A percentile compares a stretch with the other conserved stretches of the same genome.
These are phyloP conservation scores for Asterionellopsis glacialis DNA, from an alignment of 108 stramenopile genomes.

Conservation along the genomic window DNA sequence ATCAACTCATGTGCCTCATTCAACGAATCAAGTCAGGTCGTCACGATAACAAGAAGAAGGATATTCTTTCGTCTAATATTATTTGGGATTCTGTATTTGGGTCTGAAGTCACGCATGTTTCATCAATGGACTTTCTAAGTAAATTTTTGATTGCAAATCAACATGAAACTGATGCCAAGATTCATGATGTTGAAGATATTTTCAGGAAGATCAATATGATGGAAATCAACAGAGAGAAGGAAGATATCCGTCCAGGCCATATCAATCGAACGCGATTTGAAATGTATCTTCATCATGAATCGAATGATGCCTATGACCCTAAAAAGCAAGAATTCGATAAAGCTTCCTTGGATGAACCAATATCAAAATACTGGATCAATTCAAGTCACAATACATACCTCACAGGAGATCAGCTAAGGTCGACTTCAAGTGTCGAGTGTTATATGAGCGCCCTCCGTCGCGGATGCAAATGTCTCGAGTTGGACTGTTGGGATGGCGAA, in stretches of 20 bases:
- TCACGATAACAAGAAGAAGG: slow-evolving; percentile 10
- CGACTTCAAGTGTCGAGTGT: slow-evolving; percentile 71
- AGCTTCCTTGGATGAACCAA: slow-evolving; percentile 47
- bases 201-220: slow-evolving; percentile 40
- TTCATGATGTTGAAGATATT: slow-evolving; percentile 39
- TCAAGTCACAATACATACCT: slow-evolving; percentile 97
- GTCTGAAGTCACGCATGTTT: slow-evolving; percentile 23
- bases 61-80: slow-evolving; percentile 8
- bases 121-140: slow-evolving; percentile 38
- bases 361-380: slow-evolving; percentile 91
- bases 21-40: slow-evolving; percentile 25
- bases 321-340: slow-evolving; percentile 22
- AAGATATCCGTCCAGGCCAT: slow-evolving; percentile 11
- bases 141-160: slow-evolving; percentile 51
- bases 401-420: slow-evolving; percentile 88
- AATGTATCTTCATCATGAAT: slow-evolving; percentile 39
- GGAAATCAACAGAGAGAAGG: slow-evolving; percentile 32
- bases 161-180: slow-evolving; percentile 39
- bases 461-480: slow-evolving; percentile 94
- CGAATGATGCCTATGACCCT: slow-evolving; percentile 69
- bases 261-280: slow-evolving; percentile 47
- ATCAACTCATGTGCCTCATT: slow-evolving; percentile 44
- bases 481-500: slow-evolving; percentile 95
- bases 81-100: slow-evolving; percentile 58
- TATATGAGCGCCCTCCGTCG: slow-evolving; percentile 62